A percentile compares a stretch with the other conserved stretches of the same genome.
These are phyloP conservation scores for Salix arbutifolia DNA, from an alignment of 345 rosid genomes.

Conservation along the genomic window DNA sequence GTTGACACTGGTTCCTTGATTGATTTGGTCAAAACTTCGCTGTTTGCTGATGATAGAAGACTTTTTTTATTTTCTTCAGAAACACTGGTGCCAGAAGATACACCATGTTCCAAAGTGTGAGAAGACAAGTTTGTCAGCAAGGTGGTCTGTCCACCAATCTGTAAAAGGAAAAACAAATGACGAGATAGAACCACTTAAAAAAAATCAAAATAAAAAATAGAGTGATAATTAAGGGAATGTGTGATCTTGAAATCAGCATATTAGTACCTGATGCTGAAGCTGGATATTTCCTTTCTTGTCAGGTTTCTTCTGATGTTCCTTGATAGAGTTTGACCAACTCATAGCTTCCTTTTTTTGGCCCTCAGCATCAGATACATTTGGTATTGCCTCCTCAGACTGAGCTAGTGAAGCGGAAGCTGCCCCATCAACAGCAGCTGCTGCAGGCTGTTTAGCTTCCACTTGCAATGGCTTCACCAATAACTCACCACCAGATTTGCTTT, in stretches of 20 bases:
- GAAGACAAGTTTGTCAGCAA: constrained; percentile 17
- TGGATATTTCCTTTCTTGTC: constrained; percentile 38
- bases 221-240: not conserved
- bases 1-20: constrained; percentile 21
- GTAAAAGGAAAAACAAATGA: constrained; percentile 3
- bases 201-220: not conserved
- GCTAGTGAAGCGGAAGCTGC: constrained; percentile 15
- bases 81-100: constrained; percentile 25
- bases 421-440: constrained; percentile 20
- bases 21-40: constrained; percentile 26
- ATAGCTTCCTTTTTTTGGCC: constrained; percentile 34
- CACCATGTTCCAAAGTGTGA: constrained; percentile 25
- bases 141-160: constrained; percentile 36
- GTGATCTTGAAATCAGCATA: not conserved
- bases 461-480: constrained; percentile 23
- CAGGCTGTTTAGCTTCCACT: constrained; percentile 27
- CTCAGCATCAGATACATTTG: constrained; percentile 24
- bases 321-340: constrained; percentile 49
- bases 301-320: constrained; percentile 45
- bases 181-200: not conserved
- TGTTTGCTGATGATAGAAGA: constrained; percentile 16
- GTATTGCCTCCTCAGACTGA: constrained; percentile 29
- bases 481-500: constrained; percentile 38
- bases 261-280: constrained; percentile 45
- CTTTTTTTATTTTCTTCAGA: constrained; percentile 35